Conservation (phyloP, 495 filamentous ascomycete genomes). For the Evansstolkia leycettana region DNA sequence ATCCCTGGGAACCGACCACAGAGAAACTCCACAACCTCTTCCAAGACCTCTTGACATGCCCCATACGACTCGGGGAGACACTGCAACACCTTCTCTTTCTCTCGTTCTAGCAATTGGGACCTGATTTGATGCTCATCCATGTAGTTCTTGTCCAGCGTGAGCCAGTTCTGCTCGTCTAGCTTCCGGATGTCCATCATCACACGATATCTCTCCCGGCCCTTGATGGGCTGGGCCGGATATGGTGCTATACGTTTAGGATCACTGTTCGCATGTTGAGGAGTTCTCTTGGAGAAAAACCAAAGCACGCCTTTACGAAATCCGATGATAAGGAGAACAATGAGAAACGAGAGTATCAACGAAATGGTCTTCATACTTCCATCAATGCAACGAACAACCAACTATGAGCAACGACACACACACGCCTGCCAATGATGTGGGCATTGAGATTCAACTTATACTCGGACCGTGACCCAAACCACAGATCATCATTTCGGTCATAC, state of each 20-base stretch:
- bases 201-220: slow-evolving; percentile 30
- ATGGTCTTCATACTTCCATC: slow-evolving; percentile 20
- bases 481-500: slow-evolving; percentile 17
- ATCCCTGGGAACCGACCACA: slow-evolving; percentile 32
- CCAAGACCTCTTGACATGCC: slow-evolving; percentile 39
- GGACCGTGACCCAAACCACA: slow-evolving; percentile 6
- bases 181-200: slow-evolving; percentile 45
- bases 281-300: slow-evolving; percentile 1
- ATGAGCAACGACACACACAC: slow-evolving; percentile 1
- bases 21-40: slow-evolving; percentile 38
- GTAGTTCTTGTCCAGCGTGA: slow-evolving; percentile 42
- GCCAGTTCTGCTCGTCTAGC: slow-evolving; percentile 39
- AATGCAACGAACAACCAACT: too few species aligned
- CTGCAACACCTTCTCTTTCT: slow-evolving; percentile 32
- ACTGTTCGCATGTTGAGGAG: slow-evolving; percentile 9
- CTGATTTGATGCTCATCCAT: slow-evolving; percentile 35
- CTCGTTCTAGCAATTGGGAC: slow-evolving; percentile 24
- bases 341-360: slow-evolving; percentile 19
- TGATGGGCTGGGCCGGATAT: slow-evolving; percentile 33
- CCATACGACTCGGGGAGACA: slow-evolving; percentile 36
- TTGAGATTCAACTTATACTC: slow-evolving; percentile 12
- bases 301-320: slow-evolving; percentile 25
- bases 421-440: slow-evolving; percentile 9
- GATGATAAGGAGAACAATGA: slow-evolving; percentile 30
- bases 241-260: slow-evolving; percentile 28